These are phyloP conservation scores for Pyrenophora graminea DNA, from an alignment of 2,329 filamentous ascomycete genomes.

Conservation along the genomic window DNA sequence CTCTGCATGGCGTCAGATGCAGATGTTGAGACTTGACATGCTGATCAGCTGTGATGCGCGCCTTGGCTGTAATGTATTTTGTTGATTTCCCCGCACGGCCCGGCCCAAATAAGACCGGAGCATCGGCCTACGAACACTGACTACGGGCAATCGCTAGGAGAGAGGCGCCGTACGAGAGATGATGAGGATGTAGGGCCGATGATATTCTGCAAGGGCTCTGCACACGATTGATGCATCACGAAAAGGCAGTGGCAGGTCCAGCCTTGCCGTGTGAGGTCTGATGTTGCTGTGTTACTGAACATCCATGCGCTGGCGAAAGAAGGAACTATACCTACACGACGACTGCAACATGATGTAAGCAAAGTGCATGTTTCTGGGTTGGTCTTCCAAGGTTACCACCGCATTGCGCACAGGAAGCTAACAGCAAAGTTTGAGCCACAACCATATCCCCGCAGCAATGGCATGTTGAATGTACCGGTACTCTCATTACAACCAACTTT, in stretches of 20 bases:
- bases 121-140: too few relatives aligned
- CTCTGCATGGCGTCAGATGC: slow-evolving; percentile 25
- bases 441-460: not conserved
- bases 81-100: slow-evolving; percentile 17
- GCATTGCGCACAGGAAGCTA: too few relatives aligned
- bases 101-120: slow-evolving; percentile 3
- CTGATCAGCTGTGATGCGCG: slow-evolving; percentile 16
- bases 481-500: too few relatives aligned
- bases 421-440: too few relatives aligned
- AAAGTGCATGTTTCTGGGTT: too few relatives aligned
- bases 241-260: slow-evolving; percentile 13
- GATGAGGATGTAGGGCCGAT: not conserved
- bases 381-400: too few relatives aligned
- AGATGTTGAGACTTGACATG: slow-evolving; percentile 4
- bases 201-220: not conserved
- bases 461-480: not conserved
- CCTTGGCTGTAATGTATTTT: slow-evolving; percentile 10
- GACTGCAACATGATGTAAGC: too few relatives aligned
- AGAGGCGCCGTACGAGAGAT: too few relatives aligned
- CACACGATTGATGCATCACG: slow-evolving; percentile 2
- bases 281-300: slow-evolving; percentile 11
- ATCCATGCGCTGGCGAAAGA: slow-evolving; percentile 15
- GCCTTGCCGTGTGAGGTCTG: slow-evolving; percentile 5
- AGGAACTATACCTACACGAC: too few relatives aligned
- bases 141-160: too few relatives aligned